A percentile compares a stretch with the other conserved stretches of the same genome.
Conservation (phyloP, 2,329 filamentous ascomycete genomes). For the Aspergillus glaucus region DNA sequence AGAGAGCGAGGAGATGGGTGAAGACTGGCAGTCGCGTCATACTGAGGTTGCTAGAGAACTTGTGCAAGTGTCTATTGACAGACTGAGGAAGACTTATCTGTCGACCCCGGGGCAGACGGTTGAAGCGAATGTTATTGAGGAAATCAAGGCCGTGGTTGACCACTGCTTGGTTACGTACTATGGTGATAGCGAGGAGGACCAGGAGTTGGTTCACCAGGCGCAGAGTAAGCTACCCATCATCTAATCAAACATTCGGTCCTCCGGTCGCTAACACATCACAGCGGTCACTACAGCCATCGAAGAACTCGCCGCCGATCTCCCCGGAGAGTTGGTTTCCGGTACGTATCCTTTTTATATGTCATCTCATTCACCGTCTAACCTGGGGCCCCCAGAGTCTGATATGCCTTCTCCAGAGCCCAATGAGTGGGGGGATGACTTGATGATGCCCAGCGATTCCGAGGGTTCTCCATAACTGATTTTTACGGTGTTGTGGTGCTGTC, state of each 20-base stretch:
- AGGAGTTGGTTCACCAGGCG: slow-evolving; percentile 25
- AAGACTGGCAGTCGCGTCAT: slow-evolving; percentile 22
- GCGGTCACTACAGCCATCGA: slow-evolving; percentile 28
- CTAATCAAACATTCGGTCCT: background rate
- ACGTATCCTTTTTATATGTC: slow-evolving; percentile 17
- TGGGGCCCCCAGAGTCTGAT: slow-evolving; percentile 30
- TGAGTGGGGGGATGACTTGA: slow-evolving; percentile 38
- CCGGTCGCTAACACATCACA: slow-evolving; percentile 7
- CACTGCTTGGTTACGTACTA: slow-evolving; percentile 36
- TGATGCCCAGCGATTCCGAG: slow-evolving; percentile 37
- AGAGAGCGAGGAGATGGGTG: slow-evolving; percentile 22
- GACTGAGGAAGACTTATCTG: slow-evolving; percentile 27
- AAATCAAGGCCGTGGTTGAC: slow-evolving; percentile 31
- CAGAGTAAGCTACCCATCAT: slow-evolving; percentile 24
- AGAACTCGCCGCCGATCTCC: slow-evolving; percentile 30
- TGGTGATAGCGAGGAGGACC: slow-evolving; percentile 30
- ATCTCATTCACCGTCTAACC: slow-evolving; percentile 16
- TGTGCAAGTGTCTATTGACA: slow-evolving; percentile 25
- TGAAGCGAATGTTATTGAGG: slow-evolving; percentile 31
- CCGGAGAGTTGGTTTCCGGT: slow-evolving; percentile 37
- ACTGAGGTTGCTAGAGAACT: slow-evolving; percentile 27
- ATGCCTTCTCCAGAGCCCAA: slow-evolving; percentile 28
- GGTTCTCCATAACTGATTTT: slow-evolving; percentile 26
- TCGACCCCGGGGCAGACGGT: slow-evolving; percentile 18
- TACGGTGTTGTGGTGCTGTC: slow-evolving; percentile 6